Evolutionary conservation across 2,329 filamentous ascomycete genomes (phyloP).

Genomic region (Corniculantispora saksenae): DNA sequence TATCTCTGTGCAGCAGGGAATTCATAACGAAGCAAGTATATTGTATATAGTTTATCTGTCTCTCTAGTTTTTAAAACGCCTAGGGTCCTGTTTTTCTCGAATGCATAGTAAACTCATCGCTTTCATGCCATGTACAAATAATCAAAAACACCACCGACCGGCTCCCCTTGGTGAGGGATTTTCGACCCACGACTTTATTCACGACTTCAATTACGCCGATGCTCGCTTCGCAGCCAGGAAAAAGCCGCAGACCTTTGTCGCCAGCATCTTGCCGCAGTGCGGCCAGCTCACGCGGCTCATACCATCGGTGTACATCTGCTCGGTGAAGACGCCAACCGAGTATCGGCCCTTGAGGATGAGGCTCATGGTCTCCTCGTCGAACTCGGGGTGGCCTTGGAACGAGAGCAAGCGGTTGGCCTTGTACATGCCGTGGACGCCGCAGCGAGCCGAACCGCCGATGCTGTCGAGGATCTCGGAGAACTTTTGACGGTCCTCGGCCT

Average conservation of each 20-base stretch:
- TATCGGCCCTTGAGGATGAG: slow-evolving; percentile 34
- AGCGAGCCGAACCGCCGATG: slow-evolving; percentile 43
- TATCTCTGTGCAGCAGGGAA: background rate
- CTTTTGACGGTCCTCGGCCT: slow-evolving; percentile 96
- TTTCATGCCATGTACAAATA: slow-evolving; percentile 7
- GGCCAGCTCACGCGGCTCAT: slow-evolving; percentile 27
- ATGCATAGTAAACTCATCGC: slow-evolving; percentile 10
- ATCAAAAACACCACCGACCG: background rate
- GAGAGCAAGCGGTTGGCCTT: slow-evolving; percentile 39
- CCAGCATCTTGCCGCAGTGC: slow-evolving; percentile 13
- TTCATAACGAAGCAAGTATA: background rate
- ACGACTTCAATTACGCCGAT: background rate
- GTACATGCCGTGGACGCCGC: slow-evolving; percentile 47
- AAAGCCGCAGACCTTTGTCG: slow-evolving; percentile 13
- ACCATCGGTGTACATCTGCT: slow-evolving; percentile 30
- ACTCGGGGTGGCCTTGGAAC: slow-evolving; percentile 52
- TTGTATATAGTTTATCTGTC: slow-evolving; percentile 5
- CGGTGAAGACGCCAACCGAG: slow-evolving; percentile 29
- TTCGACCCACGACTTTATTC: too few species aligned
- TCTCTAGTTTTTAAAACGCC: slow-evolving; percentile 1
- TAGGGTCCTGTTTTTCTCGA: slow-evolving; percentile 1
- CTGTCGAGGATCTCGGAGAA: slow-evolving; percentile 92
- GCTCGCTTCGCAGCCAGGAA: slow-evolving; percentile 9
- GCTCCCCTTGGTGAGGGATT: background rate
- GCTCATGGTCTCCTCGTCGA: slow-evolving; percentile 41